These are phyloP conservation scores for Cenchrus fungigraminus DNA, from an alignment of 176 grass and related monocot species.

Conservation along the genomic window DNA sequence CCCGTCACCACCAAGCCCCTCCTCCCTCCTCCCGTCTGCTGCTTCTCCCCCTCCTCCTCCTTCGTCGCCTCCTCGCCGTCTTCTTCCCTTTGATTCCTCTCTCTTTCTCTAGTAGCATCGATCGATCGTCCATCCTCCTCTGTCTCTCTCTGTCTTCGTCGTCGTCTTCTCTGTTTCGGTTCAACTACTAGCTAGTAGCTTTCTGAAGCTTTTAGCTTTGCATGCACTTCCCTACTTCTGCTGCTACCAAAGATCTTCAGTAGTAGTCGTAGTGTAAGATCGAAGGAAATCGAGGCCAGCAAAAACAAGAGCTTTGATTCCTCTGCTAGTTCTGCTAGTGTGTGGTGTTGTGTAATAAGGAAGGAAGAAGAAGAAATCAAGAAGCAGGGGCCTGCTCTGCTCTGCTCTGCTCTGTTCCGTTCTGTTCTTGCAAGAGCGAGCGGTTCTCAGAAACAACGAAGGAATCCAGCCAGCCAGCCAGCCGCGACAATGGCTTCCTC, in stretches of 20 bases:
- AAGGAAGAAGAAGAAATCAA: conserved; percentile 24
- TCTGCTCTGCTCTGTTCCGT: not conserved
- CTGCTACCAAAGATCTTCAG: conserved; percentile 11
- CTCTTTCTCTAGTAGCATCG: not conserved
- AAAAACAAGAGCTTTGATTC: conserved; percentile 3
- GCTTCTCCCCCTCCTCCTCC: not conserved
- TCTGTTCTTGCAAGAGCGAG: conserved; percentile 28
- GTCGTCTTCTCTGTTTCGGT: not conserved
- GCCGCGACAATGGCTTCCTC: conserved; percentile 75
- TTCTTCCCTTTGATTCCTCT: not conserved
- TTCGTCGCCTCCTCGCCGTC: not conserved
- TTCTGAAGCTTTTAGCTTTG: conserved; percentile 35
- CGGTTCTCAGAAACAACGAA: conserved; percentile 23
- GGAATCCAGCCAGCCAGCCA: not conserved
- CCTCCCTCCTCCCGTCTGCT: not conserved
- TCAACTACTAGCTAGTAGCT: not conserved
- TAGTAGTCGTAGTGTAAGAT: not conserved
- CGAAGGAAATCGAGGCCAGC: conserved; percentile 6
- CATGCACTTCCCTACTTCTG: conserved; percentile 33
- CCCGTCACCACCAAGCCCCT: not conserved
- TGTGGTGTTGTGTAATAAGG: not conserved
- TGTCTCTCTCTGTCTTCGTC: not conserved
- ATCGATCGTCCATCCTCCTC: not conserved
- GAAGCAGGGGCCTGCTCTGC: not conserved
- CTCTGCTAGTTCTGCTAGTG: not conserved